Evolutionary conservation across 2,329 filamentous ascomycete genomes (phyloP).

Genomic region (Raffaelea deltoideospora): DNA sequence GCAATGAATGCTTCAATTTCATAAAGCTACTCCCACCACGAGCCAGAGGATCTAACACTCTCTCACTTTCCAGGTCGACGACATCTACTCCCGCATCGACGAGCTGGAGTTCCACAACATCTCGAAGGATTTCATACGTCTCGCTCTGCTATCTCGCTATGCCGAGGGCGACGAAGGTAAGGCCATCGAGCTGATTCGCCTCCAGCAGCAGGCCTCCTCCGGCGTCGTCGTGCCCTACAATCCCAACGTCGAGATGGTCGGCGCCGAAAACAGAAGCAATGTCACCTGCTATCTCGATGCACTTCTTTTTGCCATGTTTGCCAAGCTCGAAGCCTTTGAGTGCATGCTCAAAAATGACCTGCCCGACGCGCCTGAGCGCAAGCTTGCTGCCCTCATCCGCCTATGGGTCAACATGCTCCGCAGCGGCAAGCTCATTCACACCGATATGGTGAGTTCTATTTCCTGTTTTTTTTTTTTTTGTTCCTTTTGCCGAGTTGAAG

Average conservation of each 20-base stretch:
- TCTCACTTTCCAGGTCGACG: slow-evolving; percentile 20
- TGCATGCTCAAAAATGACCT: slow-evolving; percentile 77
- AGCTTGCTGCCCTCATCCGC: slow-evolving; percentile 61
- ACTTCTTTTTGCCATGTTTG: slow-evolving; percentile 90
- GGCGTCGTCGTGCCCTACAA: slow-evolving; percentile 66
- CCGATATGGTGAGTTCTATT: slow-evolving; percentile 52
- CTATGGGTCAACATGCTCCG: slow-evolving; percentile 90
- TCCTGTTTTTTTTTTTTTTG: background rate
- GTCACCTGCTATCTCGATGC: slow-evolving; percentile 95
- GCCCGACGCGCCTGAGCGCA: slow-evolving; percentile 53
- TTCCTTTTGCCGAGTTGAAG: background rate
- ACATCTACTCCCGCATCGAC: slow-evolving; percentile 23
- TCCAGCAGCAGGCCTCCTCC: slow-evolving; percentile 68
- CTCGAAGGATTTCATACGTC: slow-evolving; percentile 40
- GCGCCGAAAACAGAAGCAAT: slow-evolving; percentile 69
- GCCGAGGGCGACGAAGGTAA: slow-evolving; percentile 56
- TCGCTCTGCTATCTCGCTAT: slow-evolving; percentile 44
- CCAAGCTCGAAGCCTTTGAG: slow-evolving; percentile 77
- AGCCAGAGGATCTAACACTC: background rate
- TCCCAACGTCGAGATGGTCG: slow-evolving; percentile 55
- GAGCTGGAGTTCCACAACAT: slow-evolving; percentile 30
- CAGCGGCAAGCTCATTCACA: slow-evolving; percentile 69
- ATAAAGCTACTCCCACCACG: too few relatives aligned
- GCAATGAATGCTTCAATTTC: too few relatives aligned
- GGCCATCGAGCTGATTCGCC: slow-evolving; percentile 59